phyloP scores from a whole-genome alignment of 2,329 filamentous ascomycete species.

The Aspergillus vadensis region DNA sequence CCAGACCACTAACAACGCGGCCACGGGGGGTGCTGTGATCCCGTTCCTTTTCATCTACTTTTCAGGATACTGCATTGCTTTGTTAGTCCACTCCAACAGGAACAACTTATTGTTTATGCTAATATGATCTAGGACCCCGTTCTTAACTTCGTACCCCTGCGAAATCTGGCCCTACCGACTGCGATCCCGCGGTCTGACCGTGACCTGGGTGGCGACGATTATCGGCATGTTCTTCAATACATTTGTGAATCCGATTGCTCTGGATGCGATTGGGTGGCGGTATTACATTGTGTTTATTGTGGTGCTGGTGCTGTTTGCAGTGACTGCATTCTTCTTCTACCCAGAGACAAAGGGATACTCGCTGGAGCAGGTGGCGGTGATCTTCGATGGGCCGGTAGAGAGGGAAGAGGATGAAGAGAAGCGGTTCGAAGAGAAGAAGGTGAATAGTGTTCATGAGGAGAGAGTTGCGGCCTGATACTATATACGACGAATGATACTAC shows the following conservation, averaged over 20 bases:
- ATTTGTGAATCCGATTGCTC: conserved; percentile 26
- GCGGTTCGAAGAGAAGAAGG: neutral
- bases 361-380: conserved; percentile 17
- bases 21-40: conserved; percentile 30
- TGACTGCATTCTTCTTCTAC: conserved; percentile 15
- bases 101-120: neutral
- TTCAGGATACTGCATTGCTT: conserved; percentile 28
- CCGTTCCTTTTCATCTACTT: conserved; percentile 34
- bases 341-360: conserved; percentile 18
- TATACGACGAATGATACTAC: neutral
- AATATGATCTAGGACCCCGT: conserved; percentile 19
- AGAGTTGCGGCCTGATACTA: no score
- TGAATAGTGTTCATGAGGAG: neutral
- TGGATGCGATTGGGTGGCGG: conserved; percentile 25
- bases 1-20: conserved; percentile 9
- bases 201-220: conserved; percentile 21
- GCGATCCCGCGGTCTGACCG: conserved; percentile 28
- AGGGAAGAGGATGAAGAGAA: neutral
- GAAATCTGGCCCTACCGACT: conserved; percentile 30
- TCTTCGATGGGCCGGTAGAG: conserved; percentile 13
- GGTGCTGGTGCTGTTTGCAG: conserved; percentile 11
- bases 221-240: conserved; percentile 24
- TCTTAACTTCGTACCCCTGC: conserved; percentile 24
- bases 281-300: conserved; percentile 28
- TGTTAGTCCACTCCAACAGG: conserved; percentile 17